phyloP scores from a whole-genome alignment of 2,329 filamentous ascomycete species.

The Fusarium acutatum region DNA sequence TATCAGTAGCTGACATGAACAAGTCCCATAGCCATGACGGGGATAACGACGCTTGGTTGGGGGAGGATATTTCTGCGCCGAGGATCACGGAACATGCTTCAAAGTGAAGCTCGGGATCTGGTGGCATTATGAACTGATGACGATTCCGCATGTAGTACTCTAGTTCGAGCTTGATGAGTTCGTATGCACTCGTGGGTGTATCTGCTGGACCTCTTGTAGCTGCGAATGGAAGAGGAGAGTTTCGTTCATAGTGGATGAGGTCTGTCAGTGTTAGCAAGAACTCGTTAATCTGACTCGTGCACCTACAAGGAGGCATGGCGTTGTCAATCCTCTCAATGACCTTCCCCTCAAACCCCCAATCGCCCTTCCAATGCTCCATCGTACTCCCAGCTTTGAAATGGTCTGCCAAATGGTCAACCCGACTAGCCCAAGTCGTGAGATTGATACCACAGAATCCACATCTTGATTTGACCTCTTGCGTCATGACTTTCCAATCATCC shows the following conservation, averaged over 20 bases:
- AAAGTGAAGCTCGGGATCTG: conserved; percentile 25
- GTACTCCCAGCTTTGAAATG: conserved; percentile 53
- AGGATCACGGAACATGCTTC: conserved; percentile 30
- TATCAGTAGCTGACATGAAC: conserved; percentile 25
- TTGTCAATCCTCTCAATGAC: conserved; percentile 53
- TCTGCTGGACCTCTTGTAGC: conserved; percentile 32
- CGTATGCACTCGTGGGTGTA: conserved; percentile 33
- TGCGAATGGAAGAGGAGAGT: conserved; percentile 27
- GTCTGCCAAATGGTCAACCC: conserved; percentile 51
- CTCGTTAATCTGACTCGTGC: rapidly evolving
- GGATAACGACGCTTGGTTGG: conserved; percentile 15
- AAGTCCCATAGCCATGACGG: conserved; percentile 30
- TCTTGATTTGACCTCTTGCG: conserved; percentile 48
- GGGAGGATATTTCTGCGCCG: conserved; percentile 20
- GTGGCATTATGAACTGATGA: conserved; percentile 11
- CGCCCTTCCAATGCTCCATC: conserved; percentile 55
- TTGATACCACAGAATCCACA: conserved; percentile 53
- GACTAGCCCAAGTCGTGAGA: conserved; percentile 49
- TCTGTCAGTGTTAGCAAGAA: conserved; percentile 24
- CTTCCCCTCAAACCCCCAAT: conserved; percentile 53
- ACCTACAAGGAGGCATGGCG: conserved; percentile 52
- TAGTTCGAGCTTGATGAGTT: conserved; percentile 27
- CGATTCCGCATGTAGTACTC: conserved; percentile 31
- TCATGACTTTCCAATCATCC: conserved; percentile 50
- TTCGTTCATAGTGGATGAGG: conserved; percentile 34